Percentiles rank a stretch among this genome's conserved stretches.
phyloP scores from a whole-genome alignment of 805 yeast species.

The Saturnispora besseyi region DNA sequence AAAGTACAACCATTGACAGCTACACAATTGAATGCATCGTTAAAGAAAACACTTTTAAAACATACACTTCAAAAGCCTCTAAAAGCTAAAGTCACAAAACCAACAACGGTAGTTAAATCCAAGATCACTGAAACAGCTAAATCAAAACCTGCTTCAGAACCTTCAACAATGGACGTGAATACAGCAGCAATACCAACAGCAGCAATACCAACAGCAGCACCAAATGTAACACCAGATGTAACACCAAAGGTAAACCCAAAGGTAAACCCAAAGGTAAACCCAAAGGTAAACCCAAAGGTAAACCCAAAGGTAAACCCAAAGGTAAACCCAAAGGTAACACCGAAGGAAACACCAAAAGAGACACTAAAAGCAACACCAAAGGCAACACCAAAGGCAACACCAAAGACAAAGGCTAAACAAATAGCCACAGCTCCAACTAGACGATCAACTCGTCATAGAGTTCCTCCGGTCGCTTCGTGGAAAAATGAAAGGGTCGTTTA shows the following conservation, averaged over 20 bases:
- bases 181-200: no score
- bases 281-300: no score
- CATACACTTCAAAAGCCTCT: neutral
- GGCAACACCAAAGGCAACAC: neutral
- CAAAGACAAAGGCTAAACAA: constrained; percentile 12
- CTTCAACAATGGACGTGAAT: no score
- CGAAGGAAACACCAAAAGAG: neutral
- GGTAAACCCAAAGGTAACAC: neutral
- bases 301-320: no score
- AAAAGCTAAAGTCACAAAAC: neutral
- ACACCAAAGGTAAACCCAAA: no score
- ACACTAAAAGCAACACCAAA: neutral
- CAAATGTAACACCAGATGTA: no score
- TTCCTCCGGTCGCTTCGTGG: constrained; percentile 77
- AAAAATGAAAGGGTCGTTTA: constrained; percentile 70
- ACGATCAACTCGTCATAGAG: constrained; percentile 54
- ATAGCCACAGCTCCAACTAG: constrained; percentile 33
- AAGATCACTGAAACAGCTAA: neutral
- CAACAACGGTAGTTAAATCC: neutral
- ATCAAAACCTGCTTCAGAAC: neutral
- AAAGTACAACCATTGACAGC: neutral
- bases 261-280: no score
- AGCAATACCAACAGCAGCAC: no score
- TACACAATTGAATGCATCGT: neutral
- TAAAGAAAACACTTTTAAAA: neutral